phyloP scores from a whole-genome alignment of 805 yeast genomes.

The Saturnispora sekii region DNA sequence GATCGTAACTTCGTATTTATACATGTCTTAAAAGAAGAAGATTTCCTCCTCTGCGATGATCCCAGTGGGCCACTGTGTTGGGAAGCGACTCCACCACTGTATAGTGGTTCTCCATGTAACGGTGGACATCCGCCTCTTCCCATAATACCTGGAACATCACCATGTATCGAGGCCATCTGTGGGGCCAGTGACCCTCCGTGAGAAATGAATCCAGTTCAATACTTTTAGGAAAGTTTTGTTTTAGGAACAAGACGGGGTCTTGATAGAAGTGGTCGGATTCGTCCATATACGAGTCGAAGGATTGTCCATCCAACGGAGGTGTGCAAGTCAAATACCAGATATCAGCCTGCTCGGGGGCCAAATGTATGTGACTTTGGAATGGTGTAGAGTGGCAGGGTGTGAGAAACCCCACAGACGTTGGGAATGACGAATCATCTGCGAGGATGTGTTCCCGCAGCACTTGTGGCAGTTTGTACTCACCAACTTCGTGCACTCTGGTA shows the following conservation, averaged over 20 bases:
- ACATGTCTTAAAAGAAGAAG: constrained; percentile 4
- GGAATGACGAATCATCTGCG: constrained; percentile 9
- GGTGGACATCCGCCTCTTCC: background rate
- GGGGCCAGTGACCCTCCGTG: constrained; percentile 19
- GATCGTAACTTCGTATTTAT: background rate
- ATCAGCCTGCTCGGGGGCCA: constrained; percentile 31
- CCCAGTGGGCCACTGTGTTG: constrained; percentile 13
- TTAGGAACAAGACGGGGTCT: constrained; percentile 50
- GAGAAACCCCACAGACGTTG: constrained; percentile 61
- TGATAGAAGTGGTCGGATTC: constrained; percentile 81
- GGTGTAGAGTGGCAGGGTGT: constrained; percentile 99
- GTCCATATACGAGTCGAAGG: constrained; percentile 50
- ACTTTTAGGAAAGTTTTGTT: constrained; percentile 37
- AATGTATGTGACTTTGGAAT: constrained; percentile 76
- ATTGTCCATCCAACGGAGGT: constrained; percentile 56
- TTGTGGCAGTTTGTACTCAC: constrained; percentile 43
- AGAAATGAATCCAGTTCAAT: background rate
- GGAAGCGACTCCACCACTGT: constrained; percentile 4
- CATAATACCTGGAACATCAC: constrained; percentile 52
- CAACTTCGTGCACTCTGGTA: constrained; percentile 72
- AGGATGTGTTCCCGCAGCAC: background rate
- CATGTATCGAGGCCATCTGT: constrained; percentile 64
- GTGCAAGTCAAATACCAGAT: constrained; percentile 84
- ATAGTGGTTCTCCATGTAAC: background rate
- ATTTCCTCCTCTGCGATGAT: constrained; percentile 11